Base-by-base conservation (phyloP, 2,329 filamentous ascomycete species). In the Pseudogymnoascus sp. region DNA sequence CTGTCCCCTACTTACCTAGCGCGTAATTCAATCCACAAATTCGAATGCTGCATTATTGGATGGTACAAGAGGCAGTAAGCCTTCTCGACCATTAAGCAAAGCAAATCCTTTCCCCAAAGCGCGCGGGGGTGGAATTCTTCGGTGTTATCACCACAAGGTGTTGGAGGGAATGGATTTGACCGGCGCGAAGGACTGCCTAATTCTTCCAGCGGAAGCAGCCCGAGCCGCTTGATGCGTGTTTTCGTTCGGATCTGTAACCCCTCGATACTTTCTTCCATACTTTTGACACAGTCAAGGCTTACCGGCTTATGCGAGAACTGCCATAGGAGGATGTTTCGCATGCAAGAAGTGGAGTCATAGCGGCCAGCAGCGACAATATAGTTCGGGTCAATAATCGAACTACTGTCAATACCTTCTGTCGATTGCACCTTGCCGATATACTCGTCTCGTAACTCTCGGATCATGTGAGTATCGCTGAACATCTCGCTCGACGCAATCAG, bases 381-480 rank as follows among this genome's bases (percentile, higher is more conserved):
- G 35, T 42, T 38, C 26, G 31, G 26, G 35, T 62, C 44, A 47
- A 31, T n/a, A n/a, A 62, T 29, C 42, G 42, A 11, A 56, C 40
- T 47, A 16, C 40, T 33, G 11, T 31, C 40, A 11, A 21, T 24
- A 24, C 14, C 19, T 44, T 24, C 40, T 10, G 40, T 24, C 19
- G 14, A 82, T 0, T 81, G 79, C 0, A 79, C 75, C 4, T 71
- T 73, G 7, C 59, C 35, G 37, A 83, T 74, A 60, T 83, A 81
- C 2, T 67, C 65, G 63, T 85, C 82, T 68, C 86, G 83, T 64
- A 86, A 74, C 66, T 86, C 86, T 8, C 81, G 71, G 0, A 84
- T 83, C 7, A 81, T 72, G 29, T 75, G 76, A 0, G 82, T 84
- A 65, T 86, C 82, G 47, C 79, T 83, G 4, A 61, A 21, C 24